Base-by-base conservation (phyloP, 1,284 basidiomycete genomes). In the Tetrapyrgos nigripes region DNA sequence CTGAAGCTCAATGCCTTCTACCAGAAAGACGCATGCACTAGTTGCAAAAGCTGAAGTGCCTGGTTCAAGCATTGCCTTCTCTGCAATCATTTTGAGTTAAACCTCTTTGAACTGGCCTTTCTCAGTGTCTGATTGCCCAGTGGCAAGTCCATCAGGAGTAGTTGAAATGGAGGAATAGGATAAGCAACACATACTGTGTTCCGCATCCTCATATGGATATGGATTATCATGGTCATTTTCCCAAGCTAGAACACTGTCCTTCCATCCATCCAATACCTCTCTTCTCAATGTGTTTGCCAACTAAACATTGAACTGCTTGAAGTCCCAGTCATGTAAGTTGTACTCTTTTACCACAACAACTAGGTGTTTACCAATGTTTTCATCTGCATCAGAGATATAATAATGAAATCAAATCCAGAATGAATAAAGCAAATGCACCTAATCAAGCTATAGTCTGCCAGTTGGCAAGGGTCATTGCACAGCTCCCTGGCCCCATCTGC, bases 151-250 rank as follows among this genome's bases (percentile, higher is more conserved):
- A n/a, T n/a, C n/a, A n/a, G 14, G 14, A 8, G 14, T 8, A 8
- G 31, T 14, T 8, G 14, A 33, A 33, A 33, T 8, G 8, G 31
- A 14, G 14, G 14, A 33, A 40, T 40, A 40, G 55, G 59, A 21
- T 47, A 64, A 14, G 14, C 55, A 8, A 33, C 31, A 33, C 31
- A 8, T 33, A 8, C 62, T 35, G 23, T 60, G 47, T 27, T 50
- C 57, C 0, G 57, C 50, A 27, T 57, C 24, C 4, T 62, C 57
- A 54, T 59, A 64, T 8, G 62, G 62, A 55, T 57, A 62, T 10
- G 19, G 35, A 26, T 37, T 23, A 3, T 28, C 24, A 17, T 63
- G 40, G 48, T 62, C 58, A 4, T 40, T 31, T 44, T 62, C 62
- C 63, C 63, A 64, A 8, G 46, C 44, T 31, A 19, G 17, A 9